phyloP scores from a whole-genome alignment of 352 stramenopile species.

The Globisporangium rhizosaccharum region DNA sequence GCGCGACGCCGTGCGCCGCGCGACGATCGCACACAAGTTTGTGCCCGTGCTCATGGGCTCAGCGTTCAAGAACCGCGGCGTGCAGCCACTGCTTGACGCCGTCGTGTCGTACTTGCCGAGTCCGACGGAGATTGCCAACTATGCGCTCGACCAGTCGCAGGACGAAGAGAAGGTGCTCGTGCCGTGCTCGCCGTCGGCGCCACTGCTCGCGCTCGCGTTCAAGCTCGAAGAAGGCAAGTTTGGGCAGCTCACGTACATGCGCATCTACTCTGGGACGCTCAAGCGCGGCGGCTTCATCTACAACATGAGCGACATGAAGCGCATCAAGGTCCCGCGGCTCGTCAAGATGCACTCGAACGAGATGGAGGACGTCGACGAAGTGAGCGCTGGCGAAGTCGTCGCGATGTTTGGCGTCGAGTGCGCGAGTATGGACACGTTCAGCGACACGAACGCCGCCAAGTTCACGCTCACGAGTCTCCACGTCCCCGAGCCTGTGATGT shows the following conservation, averaged over 20 bases:
- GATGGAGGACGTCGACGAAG: conserved; percentile 98
- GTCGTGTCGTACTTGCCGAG: conserved; percentile 96
- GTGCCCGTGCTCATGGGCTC: conserved; percentile 99
- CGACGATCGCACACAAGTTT: conserved; percentile 96
- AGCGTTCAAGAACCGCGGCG: conserved; percentile 96
- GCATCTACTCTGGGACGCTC: conserved; percentile 85
- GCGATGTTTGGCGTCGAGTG: conserved; percentile 99
- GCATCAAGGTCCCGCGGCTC: conserved; percentile 95
- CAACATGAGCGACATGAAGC: conserved; percentile 88
- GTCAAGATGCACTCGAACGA: conserved; percentile 99
- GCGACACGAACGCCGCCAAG: conserved; percentile 80
- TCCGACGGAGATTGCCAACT: conserved; percentile 94
- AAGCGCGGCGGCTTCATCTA: conserved; percentile 86
- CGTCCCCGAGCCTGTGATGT: conserved; percentile 98
- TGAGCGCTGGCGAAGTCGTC: conserved; percentile 93
- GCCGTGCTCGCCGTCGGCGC: conserved; percentile 81
- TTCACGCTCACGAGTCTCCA: conserved; percentile 97
- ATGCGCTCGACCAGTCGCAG: conserved; percentile 92
- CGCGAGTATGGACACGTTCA: conserved; percentile 98
- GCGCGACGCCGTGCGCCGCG: conserved; percentile 91
- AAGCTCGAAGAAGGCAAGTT: conserved; percentile 99
- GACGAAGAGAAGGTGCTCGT: conserved; percentile 89
- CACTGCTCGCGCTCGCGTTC: conserved; percentile 97
- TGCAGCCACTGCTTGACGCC: conserved; percentile 98
- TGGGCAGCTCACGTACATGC: conserved; percentile 99